A percentile compares a stretch with the other conserved stretches of the same genome.
Conservation (phyloP, 2,329 filamentous ascomycete species). For the Thermothelomyces thermophilus region DNA sequence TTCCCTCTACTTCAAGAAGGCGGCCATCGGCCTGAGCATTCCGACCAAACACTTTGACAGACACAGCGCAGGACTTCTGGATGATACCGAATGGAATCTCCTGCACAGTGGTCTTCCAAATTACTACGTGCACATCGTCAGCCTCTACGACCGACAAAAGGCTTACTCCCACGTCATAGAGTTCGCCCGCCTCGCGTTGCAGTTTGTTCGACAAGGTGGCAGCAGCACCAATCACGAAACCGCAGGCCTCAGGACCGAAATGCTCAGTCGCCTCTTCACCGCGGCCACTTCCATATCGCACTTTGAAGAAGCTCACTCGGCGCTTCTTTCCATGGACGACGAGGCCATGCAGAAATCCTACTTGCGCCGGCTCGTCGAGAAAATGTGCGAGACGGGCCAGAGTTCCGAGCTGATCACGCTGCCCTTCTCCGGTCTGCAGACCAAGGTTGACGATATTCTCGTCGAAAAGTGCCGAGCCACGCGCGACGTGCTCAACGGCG, state of each 20-base stretch:
- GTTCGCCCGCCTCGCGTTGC: conserved; percentile 70
- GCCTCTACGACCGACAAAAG: conserved; percentile 71
- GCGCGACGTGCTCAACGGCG: conserved; percentile 55
- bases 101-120: conserved; percentile 67
- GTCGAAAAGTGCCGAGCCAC: conserved; percentile 63
- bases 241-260: conserved; percentile 50
- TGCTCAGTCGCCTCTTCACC: conserved; percentile 78
- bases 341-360: conserved; percentile 64
- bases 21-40: conserved; percentile 68
- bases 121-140: conserved; percentile 82
- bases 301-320: conserved; percentile 76
- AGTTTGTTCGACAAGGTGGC: conserved; percentile 43
- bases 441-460: conserved; percentile 73
- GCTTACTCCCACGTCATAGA: conserved; percentile 76
- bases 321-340: conserved; percentile 67
- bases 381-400: conserved; percentile 62
- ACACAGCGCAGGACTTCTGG: conserved; percentile 61
- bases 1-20: conserved; percentile 70
- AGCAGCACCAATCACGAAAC: conserved; percentile 9
- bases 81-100: conserved; percentile 64
- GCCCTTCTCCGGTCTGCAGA: conserved; percentile 70
- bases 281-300: conserved; percentile 71
- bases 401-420: conserved; percentile 64
- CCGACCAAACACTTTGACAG: conserved; percentile 41
- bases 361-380: conserved; percentile 62